These are phyloP conservation scores for Orbilia blumenaviensis DNA, from an alignment of 2,329 filamentous ascomycete species.

Conservation along the genomic window DNA sequence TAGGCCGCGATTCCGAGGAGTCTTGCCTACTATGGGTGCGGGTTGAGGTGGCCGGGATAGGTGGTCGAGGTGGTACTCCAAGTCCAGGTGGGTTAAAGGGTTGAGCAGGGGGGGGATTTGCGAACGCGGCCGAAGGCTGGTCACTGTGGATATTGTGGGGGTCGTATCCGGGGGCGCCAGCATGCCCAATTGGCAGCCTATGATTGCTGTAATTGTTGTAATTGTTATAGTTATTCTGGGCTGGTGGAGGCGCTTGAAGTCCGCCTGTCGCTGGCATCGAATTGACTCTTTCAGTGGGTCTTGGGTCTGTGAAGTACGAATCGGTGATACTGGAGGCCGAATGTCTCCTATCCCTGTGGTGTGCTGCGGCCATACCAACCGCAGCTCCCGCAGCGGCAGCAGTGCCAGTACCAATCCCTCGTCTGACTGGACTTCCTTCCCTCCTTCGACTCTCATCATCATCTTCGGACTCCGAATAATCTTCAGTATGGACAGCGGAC, in stretches of 20 bases:
- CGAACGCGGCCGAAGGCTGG: constrained; percentile 14
- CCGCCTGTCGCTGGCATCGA: constrained; percentile 38
- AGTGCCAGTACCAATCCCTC: constrained; percentile 16
- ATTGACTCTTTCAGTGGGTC: constrained; percentile 16
- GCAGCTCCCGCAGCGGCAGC: constrained; percentile 33
- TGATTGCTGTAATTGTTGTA: constrained; percentile 48
- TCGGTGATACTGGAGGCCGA: constrained; percentile 34
- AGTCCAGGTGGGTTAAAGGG: neutral
- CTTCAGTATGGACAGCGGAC: constrained; percentile 48
- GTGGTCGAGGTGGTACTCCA: constrained; percentile 32
- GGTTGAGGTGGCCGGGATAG: constrained; percentile 24
- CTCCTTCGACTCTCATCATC: constrained; percentile 38
- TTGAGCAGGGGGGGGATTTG: constrained; percentile 12
- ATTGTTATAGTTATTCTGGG: constrained; percentile 19
- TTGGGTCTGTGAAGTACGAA: constrained; percentile 46
- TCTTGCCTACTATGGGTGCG: constrained; percentile 40
- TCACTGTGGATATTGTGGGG: constrained; percentile 46
- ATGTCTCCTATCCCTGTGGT: constrained; percentile 38
- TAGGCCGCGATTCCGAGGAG: constrained; percentile 9
- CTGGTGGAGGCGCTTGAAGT: constrained; percentile 43
- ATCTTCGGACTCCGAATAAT: constrained; percentile 43
- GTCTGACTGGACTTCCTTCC: constrained; percentile 31
- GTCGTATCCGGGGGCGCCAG: constrained; percentile 17
- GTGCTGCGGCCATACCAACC: constrained; percentile 35
- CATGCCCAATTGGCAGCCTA: constrained; percentile 26